A percentile compares a stretch with the other conserved stretches of the same genome.
These are phyloP conservation scores for Yamagishiella unicocca DNA, from an alignment of 139 green algal genomes.

Conservation along the genomic window DNA sequence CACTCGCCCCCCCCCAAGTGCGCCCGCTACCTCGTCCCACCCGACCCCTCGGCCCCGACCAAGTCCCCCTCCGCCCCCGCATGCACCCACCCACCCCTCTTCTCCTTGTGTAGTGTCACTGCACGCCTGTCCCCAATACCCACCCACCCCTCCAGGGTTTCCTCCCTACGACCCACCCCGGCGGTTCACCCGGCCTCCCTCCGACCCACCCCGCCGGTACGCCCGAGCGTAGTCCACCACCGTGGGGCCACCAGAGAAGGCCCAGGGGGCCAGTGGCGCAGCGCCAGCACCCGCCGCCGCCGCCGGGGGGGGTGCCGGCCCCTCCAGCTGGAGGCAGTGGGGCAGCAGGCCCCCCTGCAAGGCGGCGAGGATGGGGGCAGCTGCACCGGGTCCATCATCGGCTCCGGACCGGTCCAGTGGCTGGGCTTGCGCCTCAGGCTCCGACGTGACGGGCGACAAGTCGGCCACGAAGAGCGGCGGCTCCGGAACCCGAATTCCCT, in stretches of 20 bases:
- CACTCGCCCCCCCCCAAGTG: too few species aligned
- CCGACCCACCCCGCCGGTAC: constrained; percentile 41
- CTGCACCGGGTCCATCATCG: background rate
- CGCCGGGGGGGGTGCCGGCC: background rate
- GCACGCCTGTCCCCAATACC: too few species aligned
- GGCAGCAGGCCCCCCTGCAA: constrained; percentile 3
- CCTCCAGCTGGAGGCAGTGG: background rate
- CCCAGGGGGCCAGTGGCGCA: background rate
- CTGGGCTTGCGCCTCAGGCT: background rate
- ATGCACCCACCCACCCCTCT: too few species aligned
- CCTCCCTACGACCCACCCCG: too few species aligned
- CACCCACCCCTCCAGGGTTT: too few species aligned
- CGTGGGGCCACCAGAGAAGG: constrained; percentile 19
- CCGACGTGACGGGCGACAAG: background rate
- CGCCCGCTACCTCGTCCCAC: too few species aligned
- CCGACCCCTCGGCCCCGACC: too few species aligned
- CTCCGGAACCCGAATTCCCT: constrained; percentile 14
- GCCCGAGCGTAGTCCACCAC: constrained; percentile 45
- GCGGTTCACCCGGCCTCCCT: background rate
- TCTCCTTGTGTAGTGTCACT: too few species aligned
- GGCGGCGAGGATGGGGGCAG: background rate
- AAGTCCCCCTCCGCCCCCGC: too few species aligned
- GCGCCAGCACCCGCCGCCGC: background rate
- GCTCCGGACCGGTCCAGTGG: background rate
- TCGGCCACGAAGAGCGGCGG: constrained; percentile 11